A percentile compares a stretch with the other conserved stretches of the same genome.
These are phyloP conservation scores for Malus fusca DNA, from an alignment of 306 rosid genomes.

Conservation along the genomic window DNA sequence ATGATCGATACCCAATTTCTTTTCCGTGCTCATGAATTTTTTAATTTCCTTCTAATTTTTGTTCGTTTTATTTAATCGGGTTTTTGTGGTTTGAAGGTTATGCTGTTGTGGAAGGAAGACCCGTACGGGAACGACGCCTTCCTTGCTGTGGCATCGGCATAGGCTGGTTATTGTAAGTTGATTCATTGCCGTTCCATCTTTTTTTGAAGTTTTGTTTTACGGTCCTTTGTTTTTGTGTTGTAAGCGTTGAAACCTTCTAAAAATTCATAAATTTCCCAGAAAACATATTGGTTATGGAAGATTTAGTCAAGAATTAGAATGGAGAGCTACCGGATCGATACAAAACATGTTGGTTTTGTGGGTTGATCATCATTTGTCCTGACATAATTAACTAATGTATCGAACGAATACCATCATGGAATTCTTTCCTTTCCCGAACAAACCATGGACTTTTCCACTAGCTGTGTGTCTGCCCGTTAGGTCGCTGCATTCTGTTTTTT, in stretches of 20 bases:
- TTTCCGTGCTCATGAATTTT: not conserved
- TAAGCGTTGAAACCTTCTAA: not conserved
- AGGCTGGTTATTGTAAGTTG: constrained; percentile 80
- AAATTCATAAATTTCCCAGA: not conserved
- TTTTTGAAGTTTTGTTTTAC: not conserved
- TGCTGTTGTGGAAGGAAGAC: constrained; percentile 50
- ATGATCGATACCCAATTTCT: not conserved
- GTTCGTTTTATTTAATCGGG: not conserved
- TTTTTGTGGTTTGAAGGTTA: constrained; percentile 38
- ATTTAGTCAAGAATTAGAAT: not conserved
- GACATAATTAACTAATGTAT: too few species aligned
- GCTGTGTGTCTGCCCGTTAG: not conserved
- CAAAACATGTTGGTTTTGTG: not conserved
- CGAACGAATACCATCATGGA: too few species aligned
- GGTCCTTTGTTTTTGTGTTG: not conserved
- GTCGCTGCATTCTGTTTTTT: not conserved
- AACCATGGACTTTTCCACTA: not conserved
- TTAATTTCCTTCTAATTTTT: not conserved
- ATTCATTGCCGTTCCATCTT: not conserved
- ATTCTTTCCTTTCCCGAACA: too few species aligned
- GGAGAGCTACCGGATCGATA: not conserved
- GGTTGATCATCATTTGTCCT: not conserved
- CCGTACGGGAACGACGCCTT: constrained; percentile 47
- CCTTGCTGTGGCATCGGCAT: constrained; percentile 71
- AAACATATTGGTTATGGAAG: not conserved